Base-by-base conservation (phyloP, 2,329 filamentous ascomycete genomes). In the Penicillium sp. region DNA sequence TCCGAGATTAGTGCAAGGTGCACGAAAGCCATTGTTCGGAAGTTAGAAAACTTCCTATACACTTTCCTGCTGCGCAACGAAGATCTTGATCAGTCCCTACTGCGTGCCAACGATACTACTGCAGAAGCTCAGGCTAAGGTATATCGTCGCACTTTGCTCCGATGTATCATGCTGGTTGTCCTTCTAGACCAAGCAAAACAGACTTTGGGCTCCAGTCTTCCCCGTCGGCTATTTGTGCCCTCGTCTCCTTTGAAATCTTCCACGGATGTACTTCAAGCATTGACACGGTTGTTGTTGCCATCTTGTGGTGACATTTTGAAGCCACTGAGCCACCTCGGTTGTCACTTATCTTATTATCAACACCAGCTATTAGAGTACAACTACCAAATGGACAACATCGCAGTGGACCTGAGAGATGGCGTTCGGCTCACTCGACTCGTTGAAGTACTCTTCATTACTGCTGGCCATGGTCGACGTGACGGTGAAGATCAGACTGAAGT, bases 321-420 rank as follows among this genome's bases (percentile, higher is more conserved):
- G 19, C 77, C 80, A 3, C 72, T 89, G 3, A 77, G 76, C 25
- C 83, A 87, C 64, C 71, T 88, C 23, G 80, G 80, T 56, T 88
- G 85, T 68, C 77, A 77, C n/a, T 71, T 87, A 23, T 67, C 69
- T 3, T 80, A 85, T 65, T 71, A 77, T 8, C 86, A 88, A 65
- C 78, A 82, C 58, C 79, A 80, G 2, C 75, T 88, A 6, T 78
- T 86, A 59, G 86, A 88, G 69, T 84, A 84, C 61, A 73, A 77
- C 1, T 88, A 86, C 66, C 72, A 73, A 39, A 81, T 88, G 54
- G 73, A 77, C 9, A 88, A 88, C 62, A 76, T 89, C 25, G 86
- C 85, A 1, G 79, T 85, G 9, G 86, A 88, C 64, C 74, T 88
- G 23, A 80, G 86, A 33, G 83, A 88, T 66, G 86, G 86, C 1